These are phyloP conservation scores for Ambrosia hybrid DNA, from an alignment of 140 eudicot genomes.

Conservation along the genomic window DNA sequence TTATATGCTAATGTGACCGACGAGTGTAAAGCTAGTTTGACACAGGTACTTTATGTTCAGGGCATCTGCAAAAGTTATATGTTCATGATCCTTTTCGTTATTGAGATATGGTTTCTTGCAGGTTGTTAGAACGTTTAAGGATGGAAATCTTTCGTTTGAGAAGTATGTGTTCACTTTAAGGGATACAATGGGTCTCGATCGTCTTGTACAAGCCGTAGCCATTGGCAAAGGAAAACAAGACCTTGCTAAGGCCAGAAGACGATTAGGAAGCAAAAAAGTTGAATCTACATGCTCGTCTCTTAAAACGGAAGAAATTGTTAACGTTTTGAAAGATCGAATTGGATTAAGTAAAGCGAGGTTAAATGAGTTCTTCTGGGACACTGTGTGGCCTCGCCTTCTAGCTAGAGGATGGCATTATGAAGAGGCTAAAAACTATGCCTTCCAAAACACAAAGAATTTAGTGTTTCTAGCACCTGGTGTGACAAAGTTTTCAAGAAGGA, in stretches of 20 bases:
- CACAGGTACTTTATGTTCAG: conserved; percentile 48
- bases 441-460: conserved; percentile 36
- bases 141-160: conserved; percentile 54
- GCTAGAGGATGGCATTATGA: conserved; percentile 88
- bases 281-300: conserved; percentile 55
- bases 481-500: conserved; percentile 66
- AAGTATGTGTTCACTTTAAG: conserved; percentile 59
- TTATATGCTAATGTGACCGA: conserved; percentile 47
- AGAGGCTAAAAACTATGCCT: conserved; percentile 46
- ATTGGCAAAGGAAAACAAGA: conserved; percentile 77
- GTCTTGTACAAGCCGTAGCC: conserved; percentile 65
- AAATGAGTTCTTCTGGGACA: conserved; percentile 78
- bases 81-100: background rate
- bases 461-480: conserved; percentile 86
- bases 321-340: conserved; percentile 51
- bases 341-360: conserved; percentile 69
- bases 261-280: conserved; percentile 38
- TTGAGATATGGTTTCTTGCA: conserved; percentile 28
- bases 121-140: conserved; percentile 57
- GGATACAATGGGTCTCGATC: conserved; percentile 52
- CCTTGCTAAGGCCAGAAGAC: conserved; percentile 29
- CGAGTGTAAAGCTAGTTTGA: conserved; percentile 46
- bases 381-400: conserved; percentile 91
- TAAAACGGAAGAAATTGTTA: conserved; percentile 50
- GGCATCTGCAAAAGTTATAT: background rate